phyloP scores from a whole-genome alignment of 495 filamentous ascomycete species.

The Ascodesmis nigricans region DNA sequence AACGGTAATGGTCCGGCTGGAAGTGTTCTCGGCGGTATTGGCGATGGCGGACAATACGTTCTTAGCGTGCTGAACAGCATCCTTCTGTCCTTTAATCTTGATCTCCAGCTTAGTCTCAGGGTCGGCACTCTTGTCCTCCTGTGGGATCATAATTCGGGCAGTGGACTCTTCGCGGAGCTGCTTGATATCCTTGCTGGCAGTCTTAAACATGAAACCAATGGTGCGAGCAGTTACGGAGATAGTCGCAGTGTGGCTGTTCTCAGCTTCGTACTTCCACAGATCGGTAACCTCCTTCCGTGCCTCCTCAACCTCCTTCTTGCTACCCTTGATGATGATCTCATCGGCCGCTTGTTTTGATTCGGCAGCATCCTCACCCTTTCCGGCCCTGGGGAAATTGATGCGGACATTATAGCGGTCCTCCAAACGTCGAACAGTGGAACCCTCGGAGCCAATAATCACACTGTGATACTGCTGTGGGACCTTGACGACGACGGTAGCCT shows the following conservation, averaged over 20 bases:
- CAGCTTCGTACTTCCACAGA: constrained; percentile 63
- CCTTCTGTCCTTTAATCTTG: constrained; percentile 69
- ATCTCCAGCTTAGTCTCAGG: constrained; percentile 54
- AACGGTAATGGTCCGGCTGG: constrained; percentile 62
- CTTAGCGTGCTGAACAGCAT: constrained; percentile 75
- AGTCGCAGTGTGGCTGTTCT: constrained; percentile 54
- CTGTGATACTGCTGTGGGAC: constrained; percentile 20
- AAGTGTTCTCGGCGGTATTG: constrained; percentile 62
- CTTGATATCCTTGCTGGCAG: constrained; percentile 75
- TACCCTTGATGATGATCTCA: constrained; percentile 77
- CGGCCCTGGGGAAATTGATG: constrained; percentile 81
- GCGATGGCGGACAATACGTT: constrained; percentile 65
- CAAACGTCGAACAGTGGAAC: constrained; percentile 16
- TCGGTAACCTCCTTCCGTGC: constrained; percentile 75
- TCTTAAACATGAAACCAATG: constrained; percentile 71
- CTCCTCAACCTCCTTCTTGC: constrained; percentile 72
- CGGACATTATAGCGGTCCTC: constrained; percentile 61
- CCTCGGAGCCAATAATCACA: constrained; percentile 18
- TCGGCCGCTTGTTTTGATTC: constrained; percentile 65
- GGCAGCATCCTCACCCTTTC: constrained; percentile 43
- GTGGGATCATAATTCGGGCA: constrained; percentile 75
- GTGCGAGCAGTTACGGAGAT: constrained; percentile 74
- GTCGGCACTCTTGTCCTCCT: constrained; percentile 31
- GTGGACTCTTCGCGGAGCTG: constrained; percentile 60
- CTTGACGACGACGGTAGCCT: constrained; percentile 11